Percentiles rank a stretch among this genome's conserved stretches.
These are phyloP conservation scores for Ophiocordyceps sinensis DNA, from an alignment of 2,329 filamentous ascomycete genomes.

Conservation along the genomic window DNA sequence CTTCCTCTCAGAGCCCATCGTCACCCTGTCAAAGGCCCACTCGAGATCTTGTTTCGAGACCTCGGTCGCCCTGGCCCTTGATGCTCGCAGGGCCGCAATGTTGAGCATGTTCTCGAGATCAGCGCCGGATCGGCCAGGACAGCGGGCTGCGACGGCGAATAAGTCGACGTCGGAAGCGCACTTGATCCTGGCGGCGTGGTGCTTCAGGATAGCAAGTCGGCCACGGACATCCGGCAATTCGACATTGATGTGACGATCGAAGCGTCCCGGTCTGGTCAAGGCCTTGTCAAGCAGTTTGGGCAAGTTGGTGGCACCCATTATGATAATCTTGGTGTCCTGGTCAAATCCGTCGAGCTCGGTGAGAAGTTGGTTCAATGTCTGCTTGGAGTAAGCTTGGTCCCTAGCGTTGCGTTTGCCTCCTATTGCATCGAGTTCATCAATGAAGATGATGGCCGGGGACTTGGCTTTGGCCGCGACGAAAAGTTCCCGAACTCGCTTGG, in stretches of 20 bases:
- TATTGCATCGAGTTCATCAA: conserved; percentile 88
- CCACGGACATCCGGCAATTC: conserved; percentile 85
- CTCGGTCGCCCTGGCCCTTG: conserved; percentile 62
- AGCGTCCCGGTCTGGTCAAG: conserved; percentile 82
- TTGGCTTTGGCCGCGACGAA: conserved; percentile 72
- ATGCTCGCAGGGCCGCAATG: conserved; percentile 89
- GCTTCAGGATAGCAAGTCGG: conserved; percentile 80
- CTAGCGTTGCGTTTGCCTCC: conserved; percentile 85
- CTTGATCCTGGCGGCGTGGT: conserved; percentile 88
- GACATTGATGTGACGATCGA: conserved; percentile 85
- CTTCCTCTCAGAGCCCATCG: conserved; percentile 88
- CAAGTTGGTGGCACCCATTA: conserved; percentile 93
- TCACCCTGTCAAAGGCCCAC: conserved; percentile 96
- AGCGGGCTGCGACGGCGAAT: conserved; percentile 70
- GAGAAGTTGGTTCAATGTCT: conserved; percentile 91
- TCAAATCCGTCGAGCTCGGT: conserved; percentile 97
- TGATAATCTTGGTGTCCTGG: conserved; percentile 85
- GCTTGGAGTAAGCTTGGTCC: conserved; percentile 90
- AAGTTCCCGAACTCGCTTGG: conserved; percentile 91
- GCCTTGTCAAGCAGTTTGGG: conserved; percentile 91
- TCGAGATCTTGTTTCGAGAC: conserved; percentile 75
- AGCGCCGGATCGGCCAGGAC: conserved; percentile 83
- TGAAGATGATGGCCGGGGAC: conserved; percentile 86
- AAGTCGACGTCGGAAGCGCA: conserved; percentile 68
- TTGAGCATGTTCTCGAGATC: conserved; percentile 96